These are phyloP conservation scores for Cystobasidium sp. DNA, from an alignment of 1,284 basidiomycete genomes.

Conservation along the genomic window DNA sequence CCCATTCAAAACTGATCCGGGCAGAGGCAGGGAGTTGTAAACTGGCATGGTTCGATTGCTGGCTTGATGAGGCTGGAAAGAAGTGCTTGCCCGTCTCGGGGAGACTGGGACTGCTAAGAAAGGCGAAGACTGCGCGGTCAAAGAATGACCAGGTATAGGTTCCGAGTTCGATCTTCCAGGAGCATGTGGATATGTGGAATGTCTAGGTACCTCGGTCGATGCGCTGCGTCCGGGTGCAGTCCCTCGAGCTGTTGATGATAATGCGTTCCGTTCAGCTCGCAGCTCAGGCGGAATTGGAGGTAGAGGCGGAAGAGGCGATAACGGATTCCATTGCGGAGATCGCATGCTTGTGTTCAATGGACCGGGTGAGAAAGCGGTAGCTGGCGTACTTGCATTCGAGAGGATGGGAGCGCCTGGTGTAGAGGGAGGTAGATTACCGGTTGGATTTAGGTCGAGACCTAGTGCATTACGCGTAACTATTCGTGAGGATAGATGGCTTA, in stretches of 20 bases:
- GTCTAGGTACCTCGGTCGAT: background rate
- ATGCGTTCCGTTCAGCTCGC: background rate
- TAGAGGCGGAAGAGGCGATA: background rate
- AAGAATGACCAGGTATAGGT: background rate
- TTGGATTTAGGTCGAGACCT: no score
- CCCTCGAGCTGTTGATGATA: no score
- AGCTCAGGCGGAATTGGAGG: background rate
- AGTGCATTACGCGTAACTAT: no score
- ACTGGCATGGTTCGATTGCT: no score
- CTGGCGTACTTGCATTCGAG: background rate
- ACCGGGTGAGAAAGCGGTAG: background rate
- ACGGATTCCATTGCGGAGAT: background rate
- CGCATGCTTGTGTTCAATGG: background rate
- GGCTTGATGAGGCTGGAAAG: no score
- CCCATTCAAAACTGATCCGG: no score
- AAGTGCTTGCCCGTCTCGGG: no score
- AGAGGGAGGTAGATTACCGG: no score
- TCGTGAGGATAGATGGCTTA: no score
- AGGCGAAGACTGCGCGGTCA: background rate
- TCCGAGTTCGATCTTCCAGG: slow-evolving; percentile 8
- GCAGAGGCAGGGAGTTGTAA: background rate
- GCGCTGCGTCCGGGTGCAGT: background rate
- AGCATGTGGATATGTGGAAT: background rate
- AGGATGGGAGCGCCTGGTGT: no score
- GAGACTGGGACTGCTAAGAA: no score